Percentiles rank a stretch among this genome's conserved stretches.
phyloP scores from a whole-genome alignment of 2,329 filamentous ascomycete genomes.

The Didymella sp. region DNA sequence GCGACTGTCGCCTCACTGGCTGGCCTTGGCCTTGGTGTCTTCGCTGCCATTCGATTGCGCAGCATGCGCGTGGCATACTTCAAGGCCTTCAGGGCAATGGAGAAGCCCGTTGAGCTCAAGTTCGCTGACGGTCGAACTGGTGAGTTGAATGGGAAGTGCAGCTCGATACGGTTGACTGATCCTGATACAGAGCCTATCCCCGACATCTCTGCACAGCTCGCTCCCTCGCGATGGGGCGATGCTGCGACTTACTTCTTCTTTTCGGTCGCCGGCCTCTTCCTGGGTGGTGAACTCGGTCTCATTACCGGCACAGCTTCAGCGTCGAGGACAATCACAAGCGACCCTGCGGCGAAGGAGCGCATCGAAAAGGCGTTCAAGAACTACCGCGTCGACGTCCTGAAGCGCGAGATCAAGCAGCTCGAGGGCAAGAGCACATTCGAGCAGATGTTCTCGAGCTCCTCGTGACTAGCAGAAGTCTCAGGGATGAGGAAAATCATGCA shows the following conservation, averaged over 20 bases:
- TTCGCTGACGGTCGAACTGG: conserved; percentile 68
- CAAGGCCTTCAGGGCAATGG: conserved; percentile 65
- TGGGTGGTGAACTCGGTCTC: conserved; percentile 70
- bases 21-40: conserved; percentile 65
- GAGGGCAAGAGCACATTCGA: conserved; percentile 53
- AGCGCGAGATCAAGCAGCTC: conserved; percentile 63
- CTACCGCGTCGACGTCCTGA: conserved; percentile 69
- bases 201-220: conserved; percentile 64
- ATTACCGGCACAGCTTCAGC: conserved; percentile 64
- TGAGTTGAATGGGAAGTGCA: conserved; percentile 32
- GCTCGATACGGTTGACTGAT: not conserved
- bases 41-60: conserved; percentile 62
- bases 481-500: conserved; percentile 13
- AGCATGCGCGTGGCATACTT: conserved; percentile 65
- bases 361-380: conserved; percentile 69
- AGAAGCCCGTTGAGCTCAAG: conserved; percentile 67
- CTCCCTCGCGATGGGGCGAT: conserved; percentile 66
- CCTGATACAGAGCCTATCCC: conserved; percentile 62
- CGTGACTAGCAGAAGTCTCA: conserved; percentile 13
- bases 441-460: conserved; percentile 33
- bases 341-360: conserved; percentile 62
- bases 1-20: conserved; percentile 65
- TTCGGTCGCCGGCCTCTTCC: conserved; percentile 65
- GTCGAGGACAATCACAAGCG: conserved; percentile 59
- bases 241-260: conserved; percentile 69